These are phyloP conservation scores for Kuraishia piskuri DNA, from an alignment of 805 yeast genomes.

Conservation along the genomic window DNA sequence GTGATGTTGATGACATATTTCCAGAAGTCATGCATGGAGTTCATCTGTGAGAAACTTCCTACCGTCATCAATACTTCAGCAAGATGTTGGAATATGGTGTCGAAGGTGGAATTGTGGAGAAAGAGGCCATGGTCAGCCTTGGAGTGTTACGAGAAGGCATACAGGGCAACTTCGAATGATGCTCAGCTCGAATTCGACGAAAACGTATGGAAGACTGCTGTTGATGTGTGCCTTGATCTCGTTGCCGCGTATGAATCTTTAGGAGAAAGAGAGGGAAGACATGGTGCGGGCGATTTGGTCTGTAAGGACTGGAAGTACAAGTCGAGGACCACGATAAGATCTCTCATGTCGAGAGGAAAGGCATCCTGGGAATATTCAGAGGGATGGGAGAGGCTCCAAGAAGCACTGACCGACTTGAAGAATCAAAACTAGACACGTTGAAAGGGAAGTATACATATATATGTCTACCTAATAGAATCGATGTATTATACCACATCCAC, in stretches of 20 bases:
- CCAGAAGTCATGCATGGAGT: constrained; percentile 62
- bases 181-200: constrained; percentile 60
- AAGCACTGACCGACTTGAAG: constrained; percentile 8
- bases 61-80: constrained; percentile 56
- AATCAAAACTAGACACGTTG: constrained; percentile 29
- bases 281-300: constrained; percentile 75
- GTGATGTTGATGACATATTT: constrained; percentile 39
- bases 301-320: constrained; percentile 91
- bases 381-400: constrained; percentile 62
- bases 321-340: constrained; percentile 61
- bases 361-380: constrained; percentile 71
- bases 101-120: constrained; percentile 83
- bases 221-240: constrained; percentile 68
- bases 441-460: constrained; percentile 2
- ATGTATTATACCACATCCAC: neutral
- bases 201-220: constrained; percentile 66
- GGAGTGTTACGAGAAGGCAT: constrained; percentile 81
- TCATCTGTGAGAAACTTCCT: constrained; percentile 64
- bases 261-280: constrained; percentile 77
- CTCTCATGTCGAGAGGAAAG: constrained; percentile 73
- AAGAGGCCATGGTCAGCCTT: constrained; percentile 80
- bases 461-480: neutral
- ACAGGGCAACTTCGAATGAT: constrained; percentile 55
- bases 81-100: constrained; percentile 75
- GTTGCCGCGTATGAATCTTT: constrained; percentile 80